Conservation (phyloP, 768 basidiomycete genomes). For the Nevesoporus exiguus region DNA sequence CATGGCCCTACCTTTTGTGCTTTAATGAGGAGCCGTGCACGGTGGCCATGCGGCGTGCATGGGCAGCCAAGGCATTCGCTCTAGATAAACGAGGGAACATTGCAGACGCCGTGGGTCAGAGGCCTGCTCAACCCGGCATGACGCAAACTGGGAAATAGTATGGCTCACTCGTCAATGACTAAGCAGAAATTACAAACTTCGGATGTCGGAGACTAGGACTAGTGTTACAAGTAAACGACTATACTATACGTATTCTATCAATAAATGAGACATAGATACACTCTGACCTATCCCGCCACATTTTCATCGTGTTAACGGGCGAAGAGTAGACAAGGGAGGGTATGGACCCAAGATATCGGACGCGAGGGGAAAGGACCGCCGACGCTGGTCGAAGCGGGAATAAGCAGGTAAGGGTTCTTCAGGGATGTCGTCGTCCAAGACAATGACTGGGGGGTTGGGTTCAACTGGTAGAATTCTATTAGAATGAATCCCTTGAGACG, state of each 20-base stretch:
- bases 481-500: neutral
- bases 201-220: neutral
- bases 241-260: neutral
- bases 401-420: constrained; percentile 25
- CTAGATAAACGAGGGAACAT: constrained; percentile 33
- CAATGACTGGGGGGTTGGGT: neutral
- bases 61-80: constrained; percentile 20
- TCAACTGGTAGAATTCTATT: neutral
- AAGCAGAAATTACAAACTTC: constrained; percentile 1
- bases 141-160: neutral
- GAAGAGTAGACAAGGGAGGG: constrained; percentile 18
- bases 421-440: neutral
- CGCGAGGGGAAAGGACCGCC: constrained; percentile 16
- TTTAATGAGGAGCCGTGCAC: constrained; percentile 37
- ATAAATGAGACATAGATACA: constrained; percentile 10
- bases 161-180: constrained; percentile 10
- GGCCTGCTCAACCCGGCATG: neutral
- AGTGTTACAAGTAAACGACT: neutral
- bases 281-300: neutral
- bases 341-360: constrained; percentile 28
- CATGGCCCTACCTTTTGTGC: constrained; percentile 41
- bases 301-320: neutral
- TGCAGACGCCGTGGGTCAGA: neutral
- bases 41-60: constrained; percentile 43
- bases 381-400: constrained; percentile 26